Base-by-base conservation (phyloP, 805 yeast genomes). In the Suhomyces kilbournensis region DNA sequence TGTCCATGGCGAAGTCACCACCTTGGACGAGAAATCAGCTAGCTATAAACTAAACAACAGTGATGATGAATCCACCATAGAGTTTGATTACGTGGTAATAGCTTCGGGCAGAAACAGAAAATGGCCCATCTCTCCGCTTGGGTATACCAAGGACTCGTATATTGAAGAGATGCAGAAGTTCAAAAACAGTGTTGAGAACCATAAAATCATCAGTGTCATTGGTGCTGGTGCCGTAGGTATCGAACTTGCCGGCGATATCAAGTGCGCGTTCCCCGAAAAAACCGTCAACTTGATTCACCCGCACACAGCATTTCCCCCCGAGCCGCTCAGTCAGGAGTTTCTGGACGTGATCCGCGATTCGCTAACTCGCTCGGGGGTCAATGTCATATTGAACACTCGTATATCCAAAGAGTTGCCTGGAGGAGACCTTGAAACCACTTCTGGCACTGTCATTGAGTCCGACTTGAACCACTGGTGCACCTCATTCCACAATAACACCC, bases 101-200 rank as follows among this genome's bases (percentile, higher is more conserved):
- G 80, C 83, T 4, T 64, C 79, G 2, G 85, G 85, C 1, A 67
- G 84, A 60, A 68, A 79, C 49, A 65, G 85, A 54, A 65, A 67
- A 42, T 80, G 83, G 82, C 85, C 85, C 12, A 74, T 78, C 35
- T 79, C 80, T 34, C 85, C 84, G 2, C 59, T 66, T n/a, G 82
- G 77, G 0, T 58, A 56, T 45, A 74, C 75, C 10, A 65, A 60
- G 48, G 67, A 68, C 15, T 61, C 60, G 7, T 80, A 68, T 56
- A 51, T 73, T 25, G 52, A 62, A 17, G 85, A 81, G 56, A 79
- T 81, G 82, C 47, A 53, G 3, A 56, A 60, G 19, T 67, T 72
- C 38, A 57, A 59, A 25, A 56, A 58, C 1, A 60, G 63, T n/a
- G 69, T 81, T 46, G 62, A 60, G 14, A 44, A 52, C 3, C 70